Percentiles rank a stretch among this genome's conserved stretches.
These are phyloP conservation scores for Penicillium occitanis DNA, from an alignment of 2,329 filamentous ascomycete genomes.

Conservation along the genomic window DNA sequence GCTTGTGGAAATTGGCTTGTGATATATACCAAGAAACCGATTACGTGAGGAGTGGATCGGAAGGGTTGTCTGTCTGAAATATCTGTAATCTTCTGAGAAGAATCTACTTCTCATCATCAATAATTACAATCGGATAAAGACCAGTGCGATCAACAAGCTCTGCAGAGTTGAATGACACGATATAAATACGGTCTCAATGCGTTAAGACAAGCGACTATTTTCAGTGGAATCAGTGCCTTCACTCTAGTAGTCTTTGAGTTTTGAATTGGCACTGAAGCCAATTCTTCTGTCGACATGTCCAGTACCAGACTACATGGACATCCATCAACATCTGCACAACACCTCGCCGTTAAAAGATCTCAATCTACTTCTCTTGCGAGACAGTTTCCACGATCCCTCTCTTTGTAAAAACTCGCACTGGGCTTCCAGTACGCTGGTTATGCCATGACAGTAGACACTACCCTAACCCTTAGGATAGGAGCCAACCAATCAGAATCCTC, in stretches of 20 bases:
- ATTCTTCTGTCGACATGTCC: neutral
- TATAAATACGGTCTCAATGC: neutral
- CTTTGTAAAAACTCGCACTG: neutral
- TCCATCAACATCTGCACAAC: neutral
- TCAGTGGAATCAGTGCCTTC: conserved; percentile 2
- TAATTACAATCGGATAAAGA: conserved; percentile 13
- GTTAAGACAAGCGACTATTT: neutral
- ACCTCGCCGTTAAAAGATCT: neutral
- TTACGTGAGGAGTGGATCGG: neutral
- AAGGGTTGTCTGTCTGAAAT: neutral
- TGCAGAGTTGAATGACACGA: neutral
- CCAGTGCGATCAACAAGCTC: conserved; percentile 1
- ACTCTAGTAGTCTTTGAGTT: conserved; percentile 3
- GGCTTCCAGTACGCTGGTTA: too few species aligned
- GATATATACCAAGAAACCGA: neutral
- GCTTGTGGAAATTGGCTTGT: neutral
- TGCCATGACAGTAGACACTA: too few species aligned
- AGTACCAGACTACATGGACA: neutral
- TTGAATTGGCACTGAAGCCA: conserved; percentile 17
- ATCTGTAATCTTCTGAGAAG: too few species aligned
- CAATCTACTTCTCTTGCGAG: neutral
- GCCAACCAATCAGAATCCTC: too few species aligned
- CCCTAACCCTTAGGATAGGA: too few species aligned
- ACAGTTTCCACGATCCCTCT: neutral
- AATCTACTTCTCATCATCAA: conserved; percentile 12